These are phyloP conservation scores for Candida gorgasii DNA, from an alignment of 805 yeast species.

Conservation along the genomic window DNA sequence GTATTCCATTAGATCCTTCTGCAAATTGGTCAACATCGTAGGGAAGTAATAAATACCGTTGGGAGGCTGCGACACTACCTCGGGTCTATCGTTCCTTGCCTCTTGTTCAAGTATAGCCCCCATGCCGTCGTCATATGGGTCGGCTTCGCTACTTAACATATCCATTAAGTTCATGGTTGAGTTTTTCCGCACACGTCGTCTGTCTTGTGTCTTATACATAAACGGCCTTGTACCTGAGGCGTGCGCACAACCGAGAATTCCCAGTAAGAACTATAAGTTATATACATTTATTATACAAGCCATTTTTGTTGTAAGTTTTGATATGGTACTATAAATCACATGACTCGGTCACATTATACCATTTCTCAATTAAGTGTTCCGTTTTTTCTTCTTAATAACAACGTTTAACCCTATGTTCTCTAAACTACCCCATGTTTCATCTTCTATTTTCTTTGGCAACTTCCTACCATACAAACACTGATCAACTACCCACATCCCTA, in stretches of 20 bases:
- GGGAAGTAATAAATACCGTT: constrained; percentile 36
- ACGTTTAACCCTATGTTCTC: constrained; percentile 46
- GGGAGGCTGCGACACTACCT: constrained; percentile 16
- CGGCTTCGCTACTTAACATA: constrained; percentile 36
- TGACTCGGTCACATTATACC: no score
- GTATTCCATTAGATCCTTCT: constrained; percentile 35
- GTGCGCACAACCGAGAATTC: no score
- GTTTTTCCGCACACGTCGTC: constrained; percentile 1
- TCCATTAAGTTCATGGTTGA: constrained; percentile 41
- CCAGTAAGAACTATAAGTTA: no score
- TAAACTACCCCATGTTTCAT: constrained; percentile 80
- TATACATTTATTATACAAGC: no score
- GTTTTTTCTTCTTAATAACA: constrained; percentile 32
- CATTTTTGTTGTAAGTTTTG: no score
- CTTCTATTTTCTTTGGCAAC: constrained; percentile 68
- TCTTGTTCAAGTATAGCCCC: constrained; percentile 12
- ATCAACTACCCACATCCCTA: constrained; percentile 98
- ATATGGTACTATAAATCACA: no score
- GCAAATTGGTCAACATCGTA: constrained; percentile 33
- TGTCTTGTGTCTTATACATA: no score
- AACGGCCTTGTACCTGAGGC: no score
- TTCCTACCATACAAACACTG: constrained; percentile 94
- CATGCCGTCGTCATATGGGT: constrained; percentile 17
- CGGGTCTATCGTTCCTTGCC: not conserved
- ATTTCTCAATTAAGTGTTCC: not conserved